Evolutionary conservation across 2,329 filamentous ascomycete genomes (phyloP).

Genomic region (Calonectria crousiana): DNA sequence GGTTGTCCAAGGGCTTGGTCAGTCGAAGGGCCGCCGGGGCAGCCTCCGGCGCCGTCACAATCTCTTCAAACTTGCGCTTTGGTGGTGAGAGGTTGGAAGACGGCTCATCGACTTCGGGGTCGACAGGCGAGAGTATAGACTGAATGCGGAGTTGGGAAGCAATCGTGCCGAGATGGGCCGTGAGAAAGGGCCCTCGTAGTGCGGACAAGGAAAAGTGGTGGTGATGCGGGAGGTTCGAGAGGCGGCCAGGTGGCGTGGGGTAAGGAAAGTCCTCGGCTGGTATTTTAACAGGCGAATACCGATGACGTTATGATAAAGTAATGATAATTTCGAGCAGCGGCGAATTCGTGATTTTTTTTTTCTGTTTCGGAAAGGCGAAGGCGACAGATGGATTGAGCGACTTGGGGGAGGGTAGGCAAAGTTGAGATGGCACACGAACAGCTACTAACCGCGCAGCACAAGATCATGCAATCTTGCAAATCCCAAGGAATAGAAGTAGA

Average conservation of each 20-base stretch:
- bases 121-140: constrained; percentile 62
- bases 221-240: not conserved
- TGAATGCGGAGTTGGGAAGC: constrained; percentile 63
- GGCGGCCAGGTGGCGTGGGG: not conserved
- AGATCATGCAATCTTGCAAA: constrained; percentile 22
- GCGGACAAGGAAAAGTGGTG: not conserved
- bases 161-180: constrained; percentile 62
- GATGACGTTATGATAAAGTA: not conserved
- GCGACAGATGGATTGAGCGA: not conserved
- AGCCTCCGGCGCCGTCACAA: constrained; percentile 28
- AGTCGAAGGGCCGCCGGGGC: constrained; percentile 16
- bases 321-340: not conserved
- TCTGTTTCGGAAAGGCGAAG: constrained; percentile 14
- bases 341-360: constrained; percentile 13
- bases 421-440: constrained; percentile 14
- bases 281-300: not conserved
- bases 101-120: constrained; percentile 55
- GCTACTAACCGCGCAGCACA: constrained; percentile 10
- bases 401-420: not conserved
- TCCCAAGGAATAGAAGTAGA: constrained; percentile 7
- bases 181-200: constrained; percentile 26
- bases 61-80: constrained; percentile 35
- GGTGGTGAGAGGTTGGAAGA: constrained; percentile 29
- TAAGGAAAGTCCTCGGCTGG: not conserved
- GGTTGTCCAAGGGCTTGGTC: constrained; percentile 19